Base-by-base conservation (phyloP, 495 filamentous ascomycete species). In the Aspergillus mulundensis region DNA sequence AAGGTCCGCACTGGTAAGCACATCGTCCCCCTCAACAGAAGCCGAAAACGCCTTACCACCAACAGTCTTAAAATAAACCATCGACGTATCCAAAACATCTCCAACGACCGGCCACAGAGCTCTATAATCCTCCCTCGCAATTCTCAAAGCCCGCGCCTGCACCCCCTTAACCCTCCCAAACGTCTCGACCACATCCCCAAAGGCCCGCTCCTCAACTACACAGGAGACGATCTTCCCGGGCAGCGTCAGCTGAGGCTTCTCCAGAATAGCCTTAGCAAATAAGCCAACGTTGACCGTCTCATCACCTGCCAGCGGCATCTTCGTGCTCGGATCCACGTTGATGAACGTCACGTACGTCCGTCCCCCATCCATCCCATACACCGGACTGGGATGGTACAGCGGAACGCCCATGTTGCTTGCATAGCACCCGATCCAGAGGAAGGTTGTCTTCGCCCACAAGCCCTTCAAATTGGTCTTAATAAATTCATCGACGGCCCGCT, bases 201-300 rank as follows among this genome's bases (percentile, higher is more conserved):
- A 61, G 0, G 68, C 69, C 0, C 28, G 50, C 11, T 42, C 36
- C 53, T 74, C 72, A 0, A 57, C 54, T 5, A 50, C 19, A 0
- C 67, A 70, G 5, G 68, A 30, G 2, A 79, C 76, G 34, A 67
- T 55, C 16, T 54, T 65, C 5, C 64, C 69, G 2, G 15, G 16
- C 1, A 32, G 45, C 25, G 42, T 39, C 8, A 69, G 71, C 4
- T 62, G 59, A 0, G 70, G 72, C 57, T 76, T 63, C 11, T 58
- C 56, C 1, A 80, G 53, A 25, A 78, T 72, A 7, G 74, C 65
- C n/a, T 53, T 40, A 0, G 70, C 69, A 52, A 75, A 77, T 15
- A 65, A 40, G 0, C 70, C 70, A 15, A 74, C 38, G 46, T 80
- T 81, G 11, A 49, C 57, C 2, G 11, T 51, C 16, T 66, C 63